A percentile compares a stretch with the other conserved stretches of the same genome.
These are phyloP conservation scores for Phaeosphaeria sp. DNA, from an alignment of 2,329 filamentous ascomycete genomes.

Conservation along the genomic window DNA sequence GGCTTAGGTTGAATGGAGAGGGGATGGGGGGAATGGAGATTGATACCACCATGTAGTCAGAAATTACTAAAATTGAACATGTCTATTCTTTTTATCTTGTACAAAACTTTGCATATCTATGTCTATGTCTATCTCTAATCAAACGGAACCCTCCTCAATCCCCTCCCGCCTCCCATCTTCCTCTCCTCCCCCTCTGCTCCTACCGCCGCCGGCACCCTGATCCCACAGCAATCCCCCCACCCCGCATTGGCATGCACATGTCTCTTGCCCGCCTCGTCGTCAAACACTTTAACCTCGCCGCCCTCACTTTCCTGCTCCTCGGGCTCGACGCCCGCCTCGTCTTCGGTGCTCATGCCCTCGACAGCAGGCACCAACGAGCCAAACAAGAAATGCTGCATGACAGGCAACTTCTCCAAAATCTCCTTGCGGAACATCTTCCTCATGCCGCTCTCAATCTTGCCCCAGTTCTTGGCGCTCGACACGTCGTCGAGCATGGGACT, in stretches of 20 bases:
- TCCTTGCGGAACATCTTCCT: constrained; percentile 94
- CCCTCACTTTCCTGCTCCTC: constrained; percentile 52
- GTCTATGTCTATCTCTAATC: constrained; percentile 61
- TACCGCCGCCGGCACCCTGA: constrained; percentile 93
- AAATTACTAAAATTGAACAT: too few species aligned
- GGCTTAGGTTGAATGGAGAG: constrained; percentile 1
- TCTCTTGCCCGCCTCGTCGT: constrained; percentile 69
- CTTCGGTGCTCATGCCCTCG: constrained; percentile 77
- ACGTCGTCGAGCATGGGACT: constrained; percentile 99
- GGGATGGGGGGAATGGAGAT: not conserved
- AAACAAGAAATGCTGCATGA: constrained; percentile 99
- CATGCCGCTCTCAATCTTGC: constrained; percentile 94
- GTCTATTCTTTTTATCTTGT: too few species aligned
- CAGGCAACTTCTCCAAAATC: constrained; percentile 89
- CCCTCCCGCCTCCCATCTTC: constrained; percentile 66
- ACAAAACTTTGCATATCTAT: too few species aligned
- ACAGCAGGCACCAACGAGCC: constrained; percentile 81
- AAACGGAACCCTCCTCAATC: constrained; percentile 78
- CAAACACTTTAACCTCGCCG: constrained; percentile 61
- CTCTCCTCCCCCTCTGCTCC: constrained; percentile 88
- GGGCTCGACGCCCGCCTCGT: constrained; percentile 55
- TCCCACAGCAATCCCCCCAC: constrained; percentile 98
- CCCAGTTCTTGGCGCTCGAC: constrained; percentile 85
- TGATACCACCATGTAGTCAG: too few species aligned
- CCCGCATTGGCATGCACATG: constrained; percentile 71